Base-by-base conservation (phyloP, 2,329 filamentous ascomycete genomes). In the Stachybotrys elegans region DNA sequence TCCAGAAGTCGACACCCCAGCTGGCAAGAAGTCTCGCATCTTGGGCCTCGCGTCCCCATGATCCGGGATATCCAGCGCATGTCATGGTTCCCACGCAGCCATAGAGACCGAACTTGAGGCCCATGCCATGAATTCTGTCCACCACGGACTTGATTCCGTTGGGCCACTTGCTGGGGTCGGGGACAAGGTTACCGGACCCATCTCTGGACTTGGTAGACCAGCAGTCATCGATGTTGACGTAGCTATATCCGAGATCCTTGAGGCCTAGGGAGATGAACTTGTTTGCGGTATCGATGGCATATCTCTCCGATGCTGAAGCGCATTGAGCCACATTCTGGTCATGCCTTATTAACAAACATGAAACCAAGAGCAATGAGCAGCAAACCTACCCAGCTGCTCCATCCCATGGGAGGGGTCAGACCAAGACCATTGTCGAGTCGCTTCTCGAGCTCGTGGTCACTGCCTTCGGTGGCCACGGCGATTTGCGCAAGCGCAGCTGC, bases 61-160 rank as follows among this genome's bases (percentile, higher is more conserved):
- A 48, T 9, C 48, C 51, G 21, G 48, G 48, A 42, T 43, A 51
- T 11, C 46, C 40, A 7, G 48, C 48, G 31, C 48, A 51, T 3
- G 48, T 48, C 27, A 39, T 56, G 35, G 49, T 67, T n/a, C 75
- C 76, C 0, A 75, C 75, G 53, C 71, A 74, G 49, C 73, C 73
- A 53, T 84, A 84, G 44, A 84, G 79, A 1, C 81, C 80, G 9
- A 82, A 63, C 55, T 83, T 83, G 34, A 84, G 54, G 2, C 78
- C 78, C 47, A 79, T 54, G 4, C 53, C 58, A 48, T 83, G 79
- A 17, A 83, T 68, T 42, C 73, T 52, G 27, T 73, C 61, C 2
- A 75, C 76, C 2, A 75, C 58, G 1, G 71, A 68, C 9, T 65
- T 67, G 49, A 84, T 79, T 0, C 80, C 81, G 17, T 69, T 61